Evolutionary conservation across 257 asterid species (phyloP).

Genomic region (Penstemon barbatus): DNA sequence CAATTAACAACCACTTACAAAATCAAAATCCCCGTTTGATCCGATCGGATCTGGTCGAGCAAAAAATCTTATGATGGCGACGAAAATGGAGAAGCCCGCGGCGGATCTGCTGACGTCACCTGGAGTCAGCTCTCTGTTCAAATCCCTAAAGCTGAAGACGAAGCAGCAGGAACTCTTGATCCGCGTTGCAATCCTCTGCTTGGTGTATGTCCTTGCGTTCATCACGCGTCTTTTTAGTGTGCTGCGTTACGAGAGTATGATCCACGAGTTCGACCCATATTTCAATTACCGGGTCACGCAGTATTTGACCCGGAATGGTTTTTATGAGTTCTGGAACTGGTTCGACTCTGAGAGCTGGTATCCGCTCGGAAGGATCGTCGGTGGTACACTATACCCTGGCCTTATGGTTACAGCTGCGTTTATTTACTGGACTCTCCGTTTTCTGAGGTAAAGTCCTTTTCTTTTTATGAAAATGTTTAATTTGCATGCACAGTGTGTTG

Average conservation of each 20-base stretch:
- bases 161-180: slow-evolving; percentile 94
- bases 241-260: slow-evolving; percentile 96
- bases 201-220: slow-evolving; percentile 84
- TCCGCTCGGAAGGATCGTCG: slow-evolving; percentile 89
- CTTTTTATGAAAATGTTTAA: too few relatives aligned
- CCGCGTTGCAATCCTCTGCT: slow-evolving; percentile 73
- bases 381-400: slow-evolving; percentile 97
- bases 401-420: slow-evolving; percentile 98
- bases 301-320: slow-evolving; percentile 73
- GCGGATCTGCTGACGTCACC: slow-evolving; percentile 50
- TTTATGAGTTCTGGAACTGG: slow-evolving; percentile 98
- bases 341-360: slow-evolving; percentile 98
- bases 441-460: slow-evolving; percentile 56
- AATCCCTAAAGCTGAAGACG: slow-evolving; percentile 73
- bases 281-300: slow-evolving; percentile 95
- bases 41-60: slow-evolving; percentile 29
- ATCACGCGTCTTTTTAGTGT: slow-evolving; percentile 88
- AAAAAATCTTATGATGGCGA: slow-evolving; percentile 34
- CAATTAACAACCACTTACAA: not conserved
- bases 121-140: slow-evolving; percentile 42
- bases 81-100: slow-evolving; percentile 47
- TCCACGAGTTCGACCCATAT: slow-evolving; percentile 99
- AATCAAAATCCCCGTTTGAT: slow-evolving; percentile 11
- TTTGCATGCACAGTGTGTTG: too few relatives aligned
- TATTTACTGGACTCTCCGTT: slow-evolving; percentile 81